Evolutionary conservation across 306 rosid species (phyloP).

Genomic region (Prunus kanzakura): DNA sequence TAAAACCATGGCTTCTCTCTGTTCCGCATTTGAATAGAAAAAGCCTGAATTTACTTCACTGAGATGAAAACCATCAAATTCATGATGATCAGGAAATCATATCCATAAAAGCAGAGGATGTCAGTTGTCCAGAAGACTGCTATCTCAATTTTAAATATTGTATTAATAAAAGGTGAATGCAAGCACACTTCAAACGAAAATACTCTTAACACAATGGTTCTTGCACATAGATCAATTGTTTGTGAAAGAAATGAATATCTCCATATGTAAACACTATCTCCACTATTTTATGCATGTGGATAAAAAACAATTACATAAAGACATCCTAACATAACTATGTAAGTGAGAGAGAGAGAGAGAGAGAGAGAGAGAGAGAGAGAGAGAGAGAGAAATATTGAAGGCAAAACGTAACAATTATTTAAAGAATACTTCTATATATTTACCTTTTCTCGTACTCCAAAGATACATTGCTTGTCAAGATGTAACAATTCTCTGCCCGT

Average conservation of each 20-base stretch:
- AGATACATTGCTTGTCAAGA: constrained; percentile 85
- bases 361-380: neutral
- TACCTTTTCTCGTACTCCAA: constrained; percentile 96
- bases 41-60: constrained; percentile 97
- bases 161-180: neutral
- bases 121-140: neutral
- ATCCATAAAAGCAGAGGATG: neutral
- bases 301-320: neutral
- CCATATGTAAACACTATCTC: neutral
- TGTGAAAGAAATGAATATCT: neutral
- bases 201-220: neutral
- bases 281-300: neutral
- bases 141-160: neutral
- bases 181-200: neutral
- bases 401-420: neutral
- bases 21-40: constrained; percentile 98
- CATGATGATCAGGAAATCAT: constrained; percentile 9
- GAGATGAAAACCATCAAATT: constrained; percentile 29
- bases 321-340: neutral
- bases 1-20: constrained; percentile 91
- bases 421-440: neutral
- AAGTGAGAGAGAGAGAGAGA: neutral
- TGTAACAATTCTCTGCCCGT: constrained; percentile 83
- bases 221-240: neutral
- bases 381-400: too few species aligned